Evolutionary conservation across 768 basidiomycete genomes (phyloP).

Genomic region (Tricholomella constricta): DNA sequence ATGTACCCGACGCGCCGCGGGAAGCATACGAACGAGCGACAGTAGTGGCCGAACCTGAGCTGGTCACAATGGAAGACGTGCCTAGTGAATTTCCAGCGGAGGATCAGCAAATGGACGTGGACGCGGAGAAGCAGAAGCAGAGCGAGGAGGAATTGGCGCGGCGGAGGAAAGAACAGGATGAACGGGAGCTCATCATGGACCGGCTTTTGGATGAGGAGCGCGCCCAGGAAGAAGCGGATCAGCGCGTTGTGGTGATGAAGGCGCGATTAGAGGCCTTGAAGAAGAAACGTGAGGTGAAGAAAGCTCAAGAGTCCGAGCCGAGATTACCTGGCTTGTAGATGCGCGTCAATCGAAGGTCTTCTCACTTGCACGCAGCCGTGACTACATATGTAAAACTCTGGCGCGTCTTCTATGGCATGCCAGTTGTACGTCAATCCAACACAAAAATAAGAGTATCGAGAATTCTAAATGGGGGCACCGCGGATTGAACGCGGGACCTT

Average conservation of each 20-base stretch:
- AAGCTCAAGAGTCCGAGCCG: conserved; percentile 3
- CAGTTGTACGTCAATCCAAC: no score
- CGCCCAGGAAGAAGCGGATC: conserved; percentile 87
- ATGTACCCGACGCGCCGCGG: conserved; percentile 39
- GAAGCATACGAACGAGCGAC: conserved; percentile 73
- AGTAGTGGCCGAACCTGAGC: conserved; percentile 65
- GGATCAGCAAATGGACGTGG: conserved; percentile 25
- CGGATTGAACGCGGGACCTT: no score
- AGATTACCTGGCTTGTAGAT: neutral
- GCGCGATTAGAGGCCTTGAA: conserved; percentile 61
- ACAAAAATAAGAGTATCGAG: no score
- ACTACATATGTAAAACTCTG: neutral
- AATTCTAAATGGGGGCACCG: no score
- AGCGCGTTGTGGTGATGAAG: conserved; percentile 67
- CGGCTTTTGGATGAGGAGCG: conserved; percentile 81
- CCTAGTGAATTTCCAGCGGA: conserved; percentile 50
- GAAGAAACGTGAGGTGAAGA: conserved; percentile 32
- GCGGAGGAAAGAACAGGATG: conserved; percentile 63
- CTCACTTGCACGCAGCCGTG: neutral
- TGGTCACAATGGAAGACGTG: conserved; percentile 39
- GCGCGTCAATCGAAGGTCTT: neutral
- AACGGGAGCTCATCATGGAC: conserved; percentile 84
- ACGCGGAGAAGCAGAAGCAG: conserved; percentile 32
- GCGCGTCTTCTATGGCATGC: neutral
- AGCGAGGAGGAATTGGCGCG: conserved; percentile 45